These are phyloP conservation scores for Myxozyma mucilagina DNA, from an alignment of 805 yeast genomes.

Conservation along the genomic window DNA sequence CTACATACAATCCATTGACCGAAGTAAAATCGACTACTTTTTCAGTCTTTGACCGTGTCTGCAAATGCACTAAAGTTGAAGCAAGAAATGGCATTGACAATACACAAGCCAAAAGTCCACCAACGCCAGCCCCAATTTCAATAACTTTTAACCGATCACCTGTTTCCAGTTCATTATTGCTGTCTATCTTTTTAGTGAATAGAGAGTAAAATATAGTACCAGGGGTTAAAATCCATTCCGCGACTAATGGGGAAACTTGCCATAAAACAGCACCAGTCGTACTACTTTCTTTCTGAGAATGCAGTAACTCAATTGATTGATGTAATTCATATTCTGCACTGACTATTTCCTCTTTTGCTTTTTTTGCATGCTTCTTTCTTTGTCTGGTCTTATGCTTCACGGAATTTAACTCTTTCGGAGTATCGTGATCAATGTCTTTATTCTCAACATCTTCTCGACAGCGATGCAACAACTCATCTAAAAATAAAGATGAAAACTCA, in stretches of 20 bases:
- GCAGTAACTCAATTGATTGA: conserved; percentile 42
- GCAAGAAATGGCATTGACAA: conserved; percentile 39
- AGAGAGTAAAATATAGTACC: conserved; percentile 18
- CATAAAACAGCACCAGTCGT: conserved; percentile 69
- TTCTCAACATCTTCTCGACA: not conserved
- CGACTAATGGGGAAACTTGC: conserved; percentile 52
- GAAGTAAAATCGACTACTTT: not conserved
- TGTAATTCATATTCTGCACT: conserved; percentile 34
- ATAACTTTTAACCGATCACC: conserved; percentile 39
- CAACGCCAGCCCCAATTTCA: conserved; percentile 65
- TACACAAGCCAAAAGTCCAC: conserved; percentile 52
- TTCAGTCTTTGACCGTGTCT: not conserved
- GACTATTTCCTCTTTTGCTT: not conserved
- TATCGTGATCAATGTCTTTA: not conserved
- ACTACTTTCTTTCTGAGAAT: conserved; percentile 42
- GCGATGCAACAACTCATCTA: not conserved
- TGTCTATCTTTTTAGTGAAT: conserved; percentile 27
- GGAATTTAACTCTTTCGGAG: not conserved
- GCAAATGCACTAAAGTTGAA: not conserved
- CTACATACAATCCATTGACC: conserved; percentile 43
- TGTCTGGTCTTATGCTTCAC: not conserved
- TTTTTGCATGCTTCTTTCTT: not conserved
- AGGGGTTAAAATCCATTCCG: conserved; percentile 53
- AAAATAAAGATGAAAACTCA: not conserved
- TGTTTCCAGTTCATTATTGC: not conserved